A percentile compares a stretch with the other conserved stretches of the same genome.
Conservation (phyloP, 106 monocot genomes). For the Phalaenopsis equestris region DNA sequence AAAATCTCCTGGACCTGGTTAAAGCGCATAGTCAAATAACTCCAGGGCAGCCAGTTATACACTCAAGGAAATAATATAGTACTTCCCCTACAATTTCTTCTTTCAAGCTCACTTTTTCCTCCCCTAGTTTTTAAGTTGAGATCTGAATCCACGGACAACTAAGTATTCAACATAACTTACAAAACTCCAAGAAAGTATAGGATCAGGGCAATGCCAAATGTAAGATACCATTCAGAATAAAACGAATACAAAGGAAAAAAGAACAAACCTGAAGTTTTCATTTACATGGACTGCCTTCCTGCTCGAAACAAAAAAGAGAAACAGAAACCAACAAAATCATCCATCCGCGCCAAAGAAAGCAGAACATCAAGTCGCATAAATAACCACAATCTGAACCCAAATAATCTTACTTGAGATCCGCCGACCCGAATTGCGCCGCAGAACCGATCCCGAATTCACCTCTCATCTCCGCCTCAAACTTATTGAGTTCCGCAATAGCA, state of each 20-base stretch:
- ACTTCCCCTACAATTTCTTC: no score
- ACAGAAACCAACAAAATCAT: background rate
- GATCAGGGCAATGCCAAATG: no score
- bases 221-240: no score
- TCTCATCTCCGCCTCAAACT: slow-evolving; percentile 69
- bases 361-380: background rate
- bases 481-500: slow-evolving; percentile 81
- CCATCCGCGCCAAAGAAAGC: background rate
- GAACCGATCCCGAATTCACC: slow-evolving; percentile 98
- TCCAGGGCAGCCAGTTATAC: no score
- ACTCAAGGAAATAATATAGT: no score
- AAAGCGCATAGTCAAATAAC: no score
- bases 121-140: no score
- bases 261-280: slow-evolving; percentile 81
- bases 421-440: slow-evolving; percentile 89
- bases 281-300: slow-evolving; percentile 89
- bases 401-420: slow-evolving; percentile 68
- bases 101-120: no score
- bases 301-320: slow-evolving; percentile 9
- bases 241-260: background rate
- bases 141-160: no score
- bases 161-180: no score
- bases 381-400: background rate
- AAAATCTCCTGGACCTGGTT: no score
- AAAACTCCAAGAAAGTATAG: no score